These are phyloP conservation scores for Hibiscus tridactylites DNA, from an alignment of 345 rosid genomes.

Conservation along the genomic window DNA sequence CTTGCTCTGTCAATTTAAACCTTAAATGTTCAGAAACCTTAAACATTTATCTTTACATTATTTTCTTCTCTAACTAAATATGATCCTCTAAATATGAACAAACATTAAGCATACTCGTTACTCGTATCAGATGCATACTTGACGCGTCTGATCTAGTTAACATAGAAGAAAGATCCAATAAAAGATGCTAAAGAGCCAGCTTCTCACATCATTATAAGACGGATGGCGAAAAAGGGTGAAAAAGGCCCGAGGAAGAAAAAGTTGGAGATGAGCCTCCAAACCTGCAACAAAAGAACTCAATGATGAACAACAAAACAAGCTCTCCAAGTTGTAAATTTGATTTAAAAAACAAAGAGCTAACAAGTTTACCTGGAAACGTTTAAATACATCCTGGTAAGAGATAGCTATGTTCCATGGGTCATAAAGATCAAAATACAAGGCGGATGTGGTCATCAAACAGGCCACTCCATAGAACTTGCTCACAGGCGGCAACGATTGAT, in stretches of 20 bases:
- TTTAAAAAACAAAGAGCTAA: not conserved
- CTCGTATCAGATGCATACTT: not conserved
- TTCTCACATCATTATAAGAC: conserved; percentile 48
- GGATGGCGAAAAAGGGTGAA: conserved; percentile 44
- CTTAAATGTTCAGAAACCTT: not conserved
- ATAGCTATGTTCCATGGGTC: conserved; percentile 27
- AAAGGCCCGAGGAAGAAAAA: conserved; percentile 55
- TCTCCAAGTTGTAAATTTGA: not conserved
- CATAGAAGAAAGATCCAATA: not conserved
- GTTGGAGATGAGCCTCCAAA: conserved; percentile 57
- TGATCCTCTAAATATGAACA: too few species aligned
- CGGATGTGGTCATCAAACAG: conserved; percentile 49
- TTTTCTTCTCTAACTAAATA: not conserved
- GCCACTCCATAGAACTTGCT: conserved; percentile 59
- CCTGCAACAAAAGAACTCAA: conserved; percentile 22
- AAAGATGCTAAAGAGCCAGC: not conserved
- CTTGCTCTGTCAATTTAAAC: conserved; percentile 33
- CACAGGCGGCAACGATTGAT: conserved; percentile 54
- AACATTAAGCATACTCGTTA: not conserved
- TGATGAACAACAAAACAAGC: not conserved
- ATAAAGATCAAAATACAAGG: conserved; percentile 37
- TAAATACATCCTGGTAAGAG: conserved; percentile 36
- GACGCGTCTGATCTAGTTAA: not conserved
- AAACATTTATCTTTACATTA: not conserved
- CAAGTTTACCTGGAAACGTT: conserved; percentile 38